Percentiles rank a stretch among this genome's conserved stretches.
Evolutionary conservation across 73 alveolate species (phyloP).

Genomic region (Uronychia binucleata): DNA sequence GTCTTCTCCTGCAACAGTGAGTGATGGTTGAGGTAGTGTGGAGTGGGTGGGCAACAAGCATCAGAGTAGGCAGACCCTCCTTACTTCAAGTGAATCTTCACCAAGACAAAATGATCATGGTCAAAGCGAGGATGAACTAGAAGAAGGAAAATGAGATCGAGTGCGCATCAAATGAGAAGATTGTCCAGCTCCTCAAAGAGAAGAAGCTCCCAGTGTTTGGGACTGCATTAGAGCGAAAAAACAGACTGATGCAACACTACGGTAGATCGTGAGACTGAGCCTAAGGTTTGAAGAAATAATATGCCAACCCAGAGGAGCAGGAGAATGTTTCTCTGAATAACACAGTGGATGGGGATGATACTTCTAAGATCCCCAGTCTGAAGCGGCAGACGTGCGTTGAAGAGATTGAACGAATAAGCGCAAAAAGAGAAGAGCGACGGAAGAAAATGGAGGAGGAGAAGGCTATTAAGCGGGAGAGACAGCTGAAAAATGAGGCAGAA

Average conservation of each 20-base stretch:
- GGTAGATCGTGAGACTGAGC: slow-evolving; percentile 65
- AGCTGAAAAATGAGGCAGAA: slow-evolving; percentile 66
- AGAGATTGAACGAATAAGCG: slow-evolving; percentile 71
- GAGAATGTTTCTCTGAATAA: too few relatives aligned
- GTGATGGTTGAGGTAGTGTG: too few relatives aligned
- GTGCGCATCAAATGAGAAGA: slow-evolving; percentile 57
- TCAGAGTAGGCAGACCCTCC: too few relatives aligned
- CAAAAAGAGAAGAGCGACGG: slow-evolving; percentile 86
- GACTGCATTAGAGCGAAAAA: slow-evolving; percentile 80
- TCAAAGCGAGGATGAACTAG: slow-evolving; percentile 39
- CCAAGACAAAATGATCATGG: slow-evolving; percentile 46
- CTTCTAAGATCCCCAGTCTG: neutral
- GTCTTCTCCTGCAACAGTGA: too few relatives aligned
- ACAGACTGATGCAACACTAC: slow-evolving; percentile 75
- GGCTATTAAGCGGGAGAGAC: slow-evolving; percentile 70
- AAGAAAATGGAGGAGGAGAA: slow-evolving; percentile 86
- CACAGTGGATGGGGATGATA: too few relatives aligned
- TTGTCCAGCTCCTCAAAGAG: slow-evolving; percentile 63
- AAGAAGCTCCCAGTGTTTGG: slow-evolving; percentile 87
- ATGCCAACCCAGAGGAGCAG: neutral
- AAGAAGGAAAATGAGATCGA: slow-evolving; percentile 66
- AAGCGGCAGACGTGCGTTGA: slow-evolving; percentile 78
- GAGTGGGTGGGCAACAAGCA: too few relatives aligned
- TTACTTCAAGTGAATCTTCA: too few relatives aligned
- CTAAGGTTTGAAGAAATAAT: too few relatives aligned